phyloP scores from a whole-genome alignment of 2,329 filamentous ascomycete species.

The Thielaviopsis musarum region DNA sequence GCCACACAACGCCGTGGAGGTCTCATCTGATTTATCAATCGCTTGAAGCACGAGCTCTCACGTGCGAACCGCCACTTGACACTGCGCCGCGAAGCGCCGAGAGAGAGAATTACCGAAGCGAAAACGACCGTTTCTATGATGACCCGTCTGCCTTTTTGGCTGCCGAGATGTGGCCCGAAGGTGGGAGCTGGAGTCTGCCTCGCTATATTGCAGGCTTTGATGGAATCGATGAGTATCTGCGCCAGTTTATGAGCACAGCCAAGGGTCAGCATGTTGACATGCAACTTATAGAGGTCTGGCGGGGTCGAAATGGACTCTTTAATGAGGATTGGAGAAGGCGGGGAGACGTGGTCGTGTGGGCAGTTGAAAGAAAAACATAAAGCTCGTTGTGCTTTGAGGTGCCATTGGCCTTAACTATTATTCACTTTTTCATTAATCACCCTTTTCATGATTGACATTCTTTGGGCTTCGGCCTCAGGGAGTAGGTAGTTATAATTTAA shows the following conservation, averaged over 20 bases:
- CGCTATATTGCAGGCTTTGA: conserved; percentile 46
- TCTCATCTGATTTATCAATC: conserved; percentile 63
- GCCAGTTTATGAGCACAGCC: conserved; percentile 26
- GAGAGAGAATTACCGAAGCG: conserved; percentile 59
- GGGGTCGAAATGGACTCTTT: conserved; percentile 42
- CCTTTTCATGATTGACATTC: no score
- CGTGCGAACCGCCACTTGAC: conserved; percentile 75
- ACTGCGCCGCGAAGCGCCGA: conserved; percentile 40
- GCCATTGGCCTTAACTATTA: no score
- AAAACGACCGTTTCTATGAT: conserved; percentile 83
- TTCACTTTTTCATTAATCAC: no score
- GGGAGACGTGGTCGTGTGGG: conserved; percentile 44
- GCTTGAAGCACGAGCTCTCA: conserved; percentile 67
- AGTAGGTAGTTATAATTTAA: not conserved
- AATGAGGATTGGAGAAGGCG: conserved; percentile 42
- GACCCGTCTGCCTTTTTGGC: conserved; percentile 38
- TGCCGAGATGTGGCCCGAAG: conserved; percentile 27
- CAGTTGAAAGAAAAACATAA: not conserved
- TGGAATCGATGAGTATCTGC: conserved; percentile 33
- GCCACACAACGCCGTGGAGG: conserved; percentile 91
- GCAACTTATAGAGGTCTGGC: conserved; percentile 34
- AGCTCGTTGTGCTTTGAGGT: not conserved
- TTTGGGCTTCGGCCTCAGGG: no score
- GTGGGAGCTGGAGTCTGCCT: conserved; percentile 24
- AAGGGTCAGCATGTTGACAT: conserved; percentile 23